Conservation (phyloP, 768 basidiomycete species). For the Psilocybe azurescens region DNA sequence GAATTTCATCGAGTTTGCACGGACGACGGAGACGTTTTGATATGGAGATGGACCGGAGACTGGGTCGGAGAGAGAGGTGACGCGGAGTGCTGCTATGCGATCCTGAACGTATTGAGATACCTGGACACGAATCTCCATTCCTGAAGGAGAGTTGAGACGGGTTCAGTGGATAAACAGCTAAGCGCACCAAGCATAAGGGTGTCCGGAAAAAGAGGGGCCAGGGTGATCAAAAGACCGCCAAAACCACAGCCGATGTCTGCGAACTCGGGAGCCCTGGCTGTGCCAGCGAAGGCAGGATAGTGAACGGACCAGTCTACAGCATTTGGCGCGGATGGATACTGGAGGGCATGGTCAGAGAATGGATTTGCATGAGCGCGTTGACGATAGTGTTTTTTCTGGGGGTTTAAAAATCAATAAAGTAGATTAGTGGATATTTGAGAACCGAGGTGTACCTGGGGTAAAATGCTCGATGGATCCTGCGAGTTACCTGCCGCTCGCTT, state of each 20-base stretch:
- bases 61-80: slow-evolving; percentile 46
- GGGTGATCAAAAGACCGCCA: slow-evolving; percentile 87
- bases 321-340: slow-evolving; percentile 81
- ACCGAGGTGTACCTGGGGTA: slow-evolving; percentile 53
- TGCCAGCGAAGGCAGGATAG: slow-evolving; percentile 71
- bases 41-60: slow-evolving; percentile 51
- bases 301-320: slow-evolving; percentile 83
- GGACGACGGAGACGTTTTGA: slow-evolving; percentile 91
- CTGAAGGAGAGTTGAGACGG: slow-evolving; percentile 42
- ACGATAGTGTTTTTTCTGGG: slow-evolving; percentile 82
- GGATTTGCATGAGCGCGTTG: slow-evolving; percentile 88
- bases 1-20: slow-evolving; percentile 99
- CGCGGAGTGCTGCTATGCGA: slow-evolving; percentile 91
- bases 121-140: slow-evolving; percentile 96
- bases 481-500: slow-evolving; percentile 24
- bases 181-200: slow-evolving; percentile 89
- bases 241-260: slow-evolving; percentile 99
- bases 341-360: slow-evolving; percentile 87
- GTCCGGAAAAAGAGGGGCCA: slow-evolving; percentile 91
- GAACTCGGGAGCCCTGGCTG: slow-evolving; percentile 81
- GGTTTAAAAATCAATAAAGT: background rate
- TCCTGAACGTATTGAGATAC: slow-evolving; percentile 97
- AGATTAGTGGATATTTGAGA: background rate
- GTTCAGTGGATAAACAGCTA: slow-evolving; percentile 8
- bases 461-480: slow-evolving; percentile 22